Base-by-base conservation (phyloP, 768 basidiomycete species). In the Hemileccinum rubropunctum region DNA sequence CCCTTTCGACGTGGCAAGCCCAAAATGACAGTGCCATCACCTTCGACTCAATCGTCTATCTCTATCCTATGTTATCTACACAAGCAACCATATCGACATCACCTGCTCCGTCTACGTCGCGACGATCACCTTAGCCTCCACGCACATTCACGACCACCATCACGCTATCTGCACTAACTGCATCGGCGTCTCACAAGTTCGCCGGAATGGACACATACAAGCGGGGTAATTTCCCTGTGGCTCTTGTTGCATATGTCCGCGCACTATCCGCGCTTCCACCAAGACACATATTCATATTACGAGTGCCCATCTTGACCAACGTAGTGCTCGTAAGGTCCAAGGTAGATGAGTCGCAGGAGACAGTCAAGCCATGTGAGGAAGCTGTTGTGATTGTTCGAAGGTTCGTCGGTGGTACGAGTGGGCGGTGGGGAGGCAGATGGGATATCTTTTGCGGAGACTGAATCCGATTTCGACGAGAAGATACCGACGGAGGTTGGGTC, bases 221-320 rank as follows among this genome's bases (percentile, higher is more conserved):
- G 66, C 84, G 97, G 9, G 95, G 95, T 1, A 86, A 88, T 47
- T 97, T 88, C 68, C 82, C 82, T 11, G 84, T 86, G 28, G 91
- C 95, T 9, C 84, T 86, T 35, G 66, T 76, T 2, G 73, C 87
- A 0, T 98, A 97, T 68, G 75, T 81, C 7, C 64, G 71, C 2
- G 93, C 91, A 0, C 80, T 98, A 50, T 72, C 74, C 4, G 62
- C 74, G 0, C 71, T 98, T 1, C 94, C 94, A 0, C 63, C 70
- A 0, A 72, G 73, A 0, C 92, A 95, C 60, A 65, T 91, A n/a
- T n/a, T n/a, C n/a, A n/a, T n/a, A 2, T 71, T 86, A 15, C 77
- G 83, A 27, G 72, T 97, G 5, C 86, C 87, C 3, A 70, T 97
- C 6, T 75, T 83, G 57, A 95, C 91, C 67, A 95, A 95, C 61